These are phyloP conservation scores for Colletotrichum kahawae DNA, from an alignment of 2,329 filamentous ascomycete genomes.

Conservation along the genomic window DNA sequence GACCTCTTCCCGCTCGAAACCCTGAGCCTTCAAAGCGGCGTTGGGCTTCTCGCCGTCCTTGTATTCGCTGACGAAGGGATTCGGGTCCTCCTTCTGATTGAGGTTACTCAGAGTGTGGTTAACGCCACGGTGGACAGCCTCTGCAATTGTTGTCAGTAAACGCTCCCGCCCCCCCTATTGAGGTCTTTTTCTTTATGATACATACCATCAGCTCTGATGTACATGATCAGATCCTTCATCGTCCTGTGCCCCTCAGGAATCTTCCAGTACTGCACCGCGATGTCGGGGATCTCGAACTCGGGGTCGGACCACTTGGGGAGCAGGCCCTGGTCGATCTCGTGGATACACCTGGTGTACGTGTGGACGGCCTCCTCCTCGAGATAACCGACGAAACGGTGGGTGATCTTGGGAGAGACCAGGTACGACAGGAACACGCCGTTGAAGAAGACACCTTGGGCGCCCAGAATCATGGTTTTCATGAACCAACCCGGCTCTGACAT, in stretches of 20 bases:
- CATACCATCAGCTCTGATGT: slow-evolving; percentile 76
- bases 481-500: slow-evolving; percentile 78
- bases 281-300: slow-evolving; percentile 80
- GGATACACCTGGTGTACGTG: slow-evolving; percentile 89
- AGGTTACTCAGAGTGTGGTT: slow-evolving; percentile 95
- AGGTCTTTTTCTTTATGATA: not conserved
- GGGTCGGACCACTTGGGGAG: slow-evolving; percentile 79
- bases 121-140: slow-evolving; percentile 89
- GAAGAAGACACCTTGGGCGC: slow-evolving; percentile 95
- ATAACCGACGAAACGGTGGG: slow-evolving; percentile 95
- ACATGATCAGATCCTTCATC: slow-evolving; percentile 87
- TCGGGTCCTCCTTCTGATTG: slow-evolving; percentile 84
- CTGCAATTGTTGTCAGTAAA: slow-evolving; percentile 38
- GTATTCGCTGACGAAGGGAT: slow-evolving; percentile 88
- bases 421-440: slow-evolving; percentile 92
- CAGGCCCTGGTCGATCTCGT: slow-evolving; percentile 84
- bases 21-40: slow-evolving; percentile 66
- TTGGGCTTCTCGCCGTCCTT: slow-evolving; percentile 75
- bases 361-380: slow-evolving; percentile 96
- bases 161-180: not conserved
- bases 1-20: slow-evolving; percentile 86
- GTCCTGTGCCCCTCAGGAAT: slow-evolving; percentile 85
- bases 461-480: slow-evolving; percentile 91
- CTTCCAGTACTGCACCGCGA: slow-evolving; percentile 90
- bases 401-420: slow-evolving; percentile 83